Base-by-base conservation (phyloP, 345 rosid genomes). In the Sapria himalayana region DNA sequence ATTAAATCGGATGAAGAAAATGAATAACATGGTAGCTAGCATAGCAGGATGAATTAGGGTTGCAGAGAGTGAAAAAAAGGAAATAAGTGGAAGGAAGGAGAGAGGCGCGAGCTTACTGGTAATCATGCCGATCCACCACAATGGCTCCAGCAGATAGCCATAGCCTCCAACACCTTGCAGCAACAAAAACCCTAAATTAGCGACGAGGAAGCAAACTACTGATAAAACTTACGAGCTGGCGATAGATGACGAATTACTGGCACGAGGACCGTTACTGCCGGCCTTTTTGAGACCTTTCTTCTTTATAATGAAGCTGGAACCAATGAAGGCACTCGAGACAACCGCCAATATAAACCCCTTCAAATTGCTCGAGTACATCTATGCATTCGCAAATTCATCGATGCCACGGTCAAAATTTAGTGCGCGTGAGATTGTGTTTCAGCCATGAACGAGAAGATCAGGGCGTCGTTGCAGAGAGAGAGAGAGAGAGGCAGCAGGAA, bases 71-170 rank as follows among this genome's bases (percentile, higher is more conserved):
- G 24, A 41, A 24, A 44, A 41, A 24, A 14, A 41, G 15, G 16
- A 37, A 41, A 11, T 25, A 11, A 39, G 17, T 15, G 20, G 9
- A 17, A 23, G n/a, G 22, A 31, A 19, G 8, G n/a, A 5, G 25
- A n/a, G 5, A 5, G 44, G 15, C n/a, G 35, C n/a, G 4, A 47
- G 53, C 86, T 60, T 58, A 79, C 92, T 79, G 19, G 85, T 79
- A 19, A 79, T 12, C 92, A 79, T 75, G 59, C 92, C 92, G 8
- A 75, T 19, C 92, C 92, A 79, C 92, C 92, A 79, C 2, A 79
- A 65, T 3, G 92, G 92, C 67, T 79, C 81, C 62, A 68, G 56
- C 60, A 79, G 50, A 49, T 79, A 79, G 17, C 78, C 73, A 45
- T 79, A 79, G 53, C 92, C 92, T 20, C 92, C 92, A 31, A 60